Evolutionary conservation across 768 basidiomycete species (phyloP), one percentile per base, ranked within the genome.

Genomic region (Russula ochroleuca): DNA sequence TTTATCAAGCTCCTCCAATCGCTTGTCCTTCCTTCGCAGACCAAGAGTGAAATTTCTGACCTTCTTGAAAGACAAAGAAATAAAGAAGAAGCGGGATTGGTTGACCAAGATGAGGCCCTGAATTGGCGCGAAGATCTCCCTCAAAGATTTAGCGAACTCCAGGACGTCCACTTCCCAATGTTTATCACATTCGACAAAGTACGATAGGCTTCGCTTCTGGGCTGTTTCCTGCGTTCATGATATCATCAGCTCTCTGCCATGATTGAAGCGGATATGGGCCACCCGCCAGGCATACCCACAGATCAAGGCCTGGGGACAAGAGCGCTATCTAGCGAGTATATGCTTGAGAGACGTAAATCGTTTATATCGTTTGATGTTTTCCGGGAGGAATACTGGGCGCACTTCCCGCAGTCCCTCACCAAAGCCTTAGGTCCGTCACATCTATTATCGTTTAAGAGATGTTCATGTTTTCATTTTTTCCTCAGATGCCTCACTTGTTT

Each of bases 101-200:
- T 79, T 7, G 71, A 80, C 62, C 61, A 72, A 0, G 82, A 86
- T 35, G 83, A 84, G 41, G 76, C 79, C 55, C 68, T 62, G 4
- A 72, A 74, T 56, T 77, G 78, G 76, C 73, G 77, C 13, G 73
- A 62, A 17, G 75, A 80, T 65, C 75, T 86, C 7, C 87, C 87
- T 4, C 59, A 65, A 23, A 76, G 69, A 45, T 90, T 80, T 63
- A 85, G 84, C 57, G 77, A 79, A n/a, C 74, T 90, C 15, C 70
- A 76, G 43, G 85, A 86, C 40, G 67, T 77, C 0, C 82, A 90
- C 68, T 90, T 90, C 59, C 88, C 88, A 0, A 72, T 90, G 54
- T 90, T 90, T 62, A 71, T 87, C 4, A 86, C 88, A 0, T 87
- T 84, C 58, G 82, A 88, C 67, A 77, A 78, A 58, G 88, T 86